Evolutionary conservation across 345 rosid genomes (phyloP).

Genomic region (Syzygium oleosum): DNA sequence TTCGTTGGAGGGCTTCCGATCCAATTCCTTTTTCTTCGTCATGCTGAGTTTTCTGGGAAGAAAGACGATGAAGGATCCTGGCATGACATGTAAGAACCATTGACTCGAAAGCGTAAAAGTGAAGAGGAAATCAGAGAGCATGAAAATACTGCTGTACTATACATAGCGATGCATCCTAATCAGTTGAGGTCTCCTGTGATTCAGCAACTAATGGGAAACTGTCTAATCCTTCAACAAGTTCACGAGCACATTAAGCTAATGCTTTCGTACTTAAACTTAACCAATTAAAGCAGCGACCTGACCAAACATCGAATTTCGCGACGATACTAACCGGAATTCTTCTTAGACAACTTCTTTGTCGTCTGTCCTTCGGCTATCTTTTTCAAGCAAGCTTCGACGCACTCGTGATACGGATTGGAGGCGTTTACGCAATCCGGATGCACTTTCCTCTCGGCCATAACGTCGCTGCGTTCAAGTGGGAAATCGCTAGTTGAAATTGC

Average conservation of each 20-base stretch:
- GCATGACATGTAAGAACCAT: not conserved
- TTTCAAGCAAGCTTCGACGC: conserved; percentile 41
- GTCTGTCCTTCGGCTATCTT: conserved; percentile 31
- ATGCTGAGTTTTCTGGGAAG: not conserved
- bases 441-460: conserved; percentile 22
- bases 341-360: not conserved
- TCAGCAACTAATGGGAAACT: too few species aligned
- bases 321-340: conserved; percentile 17
- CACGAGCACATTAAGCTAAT: too few species aligned
- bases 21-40: conserved; percentile 1
- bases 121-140: not conserved
- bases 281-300: not conserved
- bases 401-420: conserved; percentile 58
- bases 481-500: not conserved
- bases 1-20: not conserved
- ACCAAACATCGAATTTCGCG: not conserved
- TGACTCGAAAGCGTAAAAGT: not conserved
- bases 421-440: conserved; percentile 42
- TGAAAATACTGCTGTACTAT: not conserved
- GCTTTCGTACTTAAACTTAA: not conserved
- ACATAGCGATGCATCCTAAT: too few species aligned
- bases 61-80: not conserved
- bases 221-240: too few species aligned
- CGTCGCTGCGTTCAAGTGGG: not conserved
- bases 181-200: too few species aligned